These are phyloP conservation scores for Amphirosellinia nigrospora DNA, from an alignment of 495 filamentous ascomycete species.

Conservation along the genomic window DNA sequence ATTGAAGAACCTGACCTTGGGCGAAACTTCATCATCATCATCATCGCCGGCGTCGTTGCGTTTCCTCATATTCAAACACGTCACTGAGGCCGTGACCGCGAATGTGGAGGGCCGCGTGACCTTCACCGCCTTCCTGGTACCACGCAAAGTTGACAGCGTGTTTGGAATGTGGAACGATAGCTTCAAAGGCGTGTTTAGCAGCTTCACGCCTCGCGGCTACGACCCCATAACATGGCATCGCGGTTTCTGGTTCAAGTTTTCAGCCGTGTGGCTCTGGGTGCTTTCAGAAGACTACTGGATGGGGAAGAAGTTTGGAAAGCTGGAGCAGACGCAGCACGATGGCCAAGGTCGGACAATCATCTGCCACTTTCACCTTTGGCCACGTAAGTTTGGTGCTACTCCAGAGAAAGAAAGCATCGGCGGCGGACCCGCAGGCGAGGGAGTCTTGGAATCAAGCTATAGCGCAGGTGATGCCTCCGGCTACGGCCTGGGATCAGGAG, in stretches of 20 bases:
- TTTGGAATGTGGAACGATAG: slow-evolving; percentile 9
- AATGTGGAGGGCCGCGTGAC: slow-evolving; percentile 28
- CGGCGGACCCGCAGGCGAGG: slow-evolving; percentile 24
- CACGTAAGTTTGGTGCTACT: slow-evolving; percentile 6
- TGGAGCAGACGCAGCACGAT: no score
- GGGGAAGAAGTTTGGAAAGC: slow-evolving; percentile 15
- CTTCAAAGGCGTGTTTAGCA: background rate
- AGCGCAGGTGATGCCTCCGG: slow-evolving; percentile 36
- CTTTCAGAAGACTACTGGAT: slow-evolving; percentile 18
- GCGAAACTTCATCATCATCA: slow-evolving; percentile 22
- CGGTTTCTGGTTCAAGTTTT: background rate
- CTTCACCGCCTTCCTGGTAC: slow-evolving; percentile 26
- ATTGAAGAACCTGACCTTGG: slow-evolving; percentile 11
- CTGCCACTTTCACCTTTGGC: slow-evolving; percentile 34
- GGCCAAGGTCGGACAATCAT: slow-evolving; percentile 22
- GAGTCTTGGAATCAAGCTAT: slow-evolving; percentile 33
- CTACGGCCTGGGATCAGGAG: slow-evolving; percentile 37
- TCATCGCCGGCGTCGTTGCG: slow-evolving; percentile 3
- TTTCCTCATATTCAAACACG: slow-evolving; percentile 24
- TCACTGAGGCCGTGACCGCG: slow-evolving; percentile 1
- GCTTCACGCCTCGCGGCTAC: slow-evolving; percentile 16
- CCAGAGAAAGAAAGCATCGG: slow-evolving; percentile 29
- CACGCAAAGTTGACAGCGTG: slow-evolving; percentile 8
- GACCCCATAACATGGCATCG: background rate
- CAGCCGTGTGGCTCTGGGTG: slow-evolving; percentile 20